Evolutionary conservation across 371 early-diverging fungal species (phyloP).

Genomic region (Mucor indicus): DNA sequence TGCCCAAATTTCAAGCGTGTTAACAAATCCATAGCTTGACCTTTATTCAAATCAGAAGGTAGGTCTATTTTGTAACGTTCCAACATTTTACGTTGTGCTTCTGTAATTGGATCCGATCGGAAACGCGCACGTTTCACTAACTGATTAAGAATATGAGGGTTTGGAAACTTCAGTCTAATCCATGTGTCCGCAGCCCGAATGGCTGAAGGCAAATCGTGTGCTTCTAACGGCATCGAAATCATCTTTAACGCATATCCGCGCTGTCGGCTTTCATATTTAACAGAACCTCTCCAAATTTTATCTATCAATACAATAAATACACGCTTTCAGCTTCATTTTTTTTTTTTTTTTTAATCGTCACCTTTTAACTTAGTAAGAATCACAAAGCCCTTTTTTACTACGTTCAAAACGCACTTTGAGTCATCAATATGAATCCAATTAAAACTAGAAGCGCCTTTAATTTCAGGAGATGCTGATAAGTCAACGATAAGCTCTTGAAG

Average conservation of each 20-base stretch:
- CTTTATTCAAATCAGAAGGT: slow-evolving; percentile 37
- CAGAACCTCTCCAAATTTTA: slow-evolving; percentile 13
- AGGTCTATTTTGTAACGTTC: slow-evolving; percentile 14
- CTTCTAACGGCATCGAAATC: slow-evolving; percentile 23
- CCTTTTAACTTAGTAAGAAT: slow-evolving; percentile 18
- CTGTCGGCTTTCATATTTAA: slow-evolving; percentile 2
- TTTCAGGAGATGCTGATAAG: slow-evolving; percentile 25
- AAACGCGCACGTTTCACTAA: slow-evolving; percentile 44
- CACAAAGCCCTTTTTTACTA: slow-evolving; percentile 23
- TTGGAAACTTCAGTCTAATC: slow-evolving; percentile 27
- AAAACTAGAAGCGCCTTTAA: slow-evolving; percentile 27
- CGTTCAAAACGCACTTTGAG: slow-evolving; percentile 35
- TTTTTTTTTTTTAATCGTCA: no score
- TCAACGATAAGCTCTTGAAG: slow-evolving; percentile 46
- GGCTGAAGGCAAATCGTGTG: slow-evolving; percentile 46
- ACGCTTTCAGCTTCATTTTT: no score
- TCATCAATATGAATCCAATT: slow-evolving; percentile 53
- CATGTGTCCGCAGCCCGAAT: slow-evolving; percentile 66
- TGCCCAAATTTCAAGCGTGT: slow-evolving; percentile 49
- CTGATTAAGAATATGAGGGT: neutral
- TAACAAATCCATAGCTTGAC: slow-evolving; percentile 59
- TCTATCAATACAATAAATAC: no score
- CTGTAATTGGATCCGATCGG: slow-evolving; percentile 50
- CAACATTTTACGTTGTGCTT: slow-evolving; percentile 48
- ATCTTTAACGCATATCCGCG: slow-evolving; percentile 1